These are phyloP conservation scores for Ganoderma leucocontextum DNA, from an alignment of 1,284 basidiomycete species.

Conservation along the genomic window DNA sequence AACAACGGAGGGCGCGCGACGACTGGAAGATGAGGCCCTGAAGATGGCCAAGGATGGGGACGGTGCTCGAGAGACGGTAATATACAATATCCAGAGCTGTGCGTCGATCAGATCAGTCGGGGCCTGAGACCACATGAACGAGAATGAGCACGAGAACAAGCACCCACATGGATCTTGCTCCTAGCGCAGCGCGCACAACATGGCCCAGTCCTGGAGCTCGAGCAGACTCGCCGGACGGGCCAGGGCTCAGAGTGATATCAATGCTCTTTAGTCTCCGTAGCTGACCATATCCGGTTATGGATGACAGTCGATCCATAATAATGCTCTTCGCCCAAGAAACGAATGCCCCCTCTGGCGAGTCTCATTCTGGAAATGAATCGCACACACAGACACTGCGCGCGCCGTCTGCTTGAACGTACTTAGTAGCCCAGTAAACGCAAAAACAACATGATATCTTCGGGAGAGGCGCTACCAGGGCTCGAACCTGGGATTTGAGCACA, in stretches of 20 bases:
- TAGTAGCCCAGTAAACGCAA: no score
- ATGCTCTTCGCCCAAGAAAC: no score
- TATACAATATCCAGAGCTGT: constrained; percentile 16
- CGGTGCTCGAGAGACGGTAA: neutral
- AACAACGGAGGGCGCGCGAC: neutral
- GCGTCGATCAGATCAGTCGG: constrained; percentile 24
- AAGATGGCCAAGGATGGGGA: neutral
- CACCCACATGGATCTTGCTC: constrained; percentile 17
- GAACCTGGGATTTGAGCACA: constrained; percentile 28
- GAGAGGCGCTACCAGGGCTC: constrained; percentile 28
- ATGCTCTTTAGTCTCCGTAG: no score
- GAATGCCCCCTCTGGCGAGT: neutral
- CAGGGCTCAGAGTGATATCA: no score
- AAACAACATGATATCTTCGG: neutral
- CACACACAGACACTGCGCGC: no score
- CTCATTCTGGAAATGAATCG: no score
- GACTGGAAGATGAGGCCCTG: neutral
- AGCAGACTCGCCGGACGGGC: no score
- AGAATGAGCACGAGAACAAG: constrained; percentile 11
- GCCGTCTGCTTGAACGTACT: no score
- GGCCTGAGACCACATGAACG: constrained; percentile 13
- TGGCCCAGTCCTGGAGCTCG: neutral
- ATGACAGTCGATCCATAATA: no score
- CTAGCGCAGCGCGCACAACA: constrained; percentile 12
- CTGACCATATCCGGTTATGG: no score